Percentiles rank a stretch among this genome's conserved stretches.
Evolutionary conservation across 495 filamentous ascomycete genomes (phyloP).

Genomic region (Massariosphaeria phaeospora): DNA sequence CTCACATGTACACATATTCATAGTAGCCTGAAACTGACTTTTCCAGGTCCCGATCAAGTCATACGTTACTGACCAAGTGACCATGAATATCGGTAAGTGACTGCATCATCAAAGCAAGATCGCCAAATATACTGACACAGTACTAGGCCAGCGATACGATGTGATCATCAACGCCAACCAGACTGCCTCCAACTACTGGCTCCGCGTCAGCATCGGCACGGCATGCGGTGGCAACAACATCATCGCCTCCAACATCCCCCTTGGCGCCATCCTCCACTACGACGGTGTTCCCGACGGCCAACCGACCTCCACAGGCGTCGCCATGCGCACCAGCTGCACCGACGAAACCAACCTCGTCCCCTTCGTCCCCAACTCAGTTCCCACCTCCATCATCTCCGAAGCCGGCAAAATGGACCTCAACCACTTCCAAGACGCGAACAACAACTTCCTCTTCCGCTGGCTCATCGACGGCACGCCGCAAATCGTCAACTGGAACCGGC

Average conservation of each 20-base stretch:
- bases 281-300: constrained; percentile 1
- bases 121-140: not conserved
- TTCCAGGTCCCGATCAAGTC: constrained; percentile 36
- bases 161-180: constrained; percentile 41
- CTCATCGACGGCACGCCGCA: constrained; percentile 37
- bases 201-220: constrained; percentile 34
- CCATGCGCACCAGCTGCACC: constrained; percentile 16
- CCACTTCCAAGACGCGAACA: constrained; percentile 16
- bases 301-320: constrained; percentile 22
- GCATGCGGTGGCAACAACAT: constrained; percentile 27
- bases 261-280: constrained; percentile 31
- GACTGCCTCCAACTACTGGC: constrained; percentile 40
- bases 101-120: not conserved
- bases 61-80: constrained; percentile 28
- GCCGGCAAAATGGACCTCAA: constrained; percentile 33
- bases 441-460: constrained; percentile 38
- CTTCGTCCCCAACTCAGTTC: constrained; percentile 33
- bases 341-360: constrained; percentile 27
- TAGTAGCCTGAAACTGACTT: not conserved
- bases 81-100: constrained; percentile 35
- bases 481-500: constrained; percentile 36
- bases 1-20: not conserved
- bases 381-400: constrained; percentile 20
- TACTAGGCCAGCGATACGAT: constrained; percentile 40
- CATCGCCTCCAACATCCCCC: constrained; percentile 1